Evolutionary conservation across 2,329 filamentous ascomycete species (phyloP), one percentile per base, ranked within the genome.

Genomic region (Epichloe hybrida): DNA sequence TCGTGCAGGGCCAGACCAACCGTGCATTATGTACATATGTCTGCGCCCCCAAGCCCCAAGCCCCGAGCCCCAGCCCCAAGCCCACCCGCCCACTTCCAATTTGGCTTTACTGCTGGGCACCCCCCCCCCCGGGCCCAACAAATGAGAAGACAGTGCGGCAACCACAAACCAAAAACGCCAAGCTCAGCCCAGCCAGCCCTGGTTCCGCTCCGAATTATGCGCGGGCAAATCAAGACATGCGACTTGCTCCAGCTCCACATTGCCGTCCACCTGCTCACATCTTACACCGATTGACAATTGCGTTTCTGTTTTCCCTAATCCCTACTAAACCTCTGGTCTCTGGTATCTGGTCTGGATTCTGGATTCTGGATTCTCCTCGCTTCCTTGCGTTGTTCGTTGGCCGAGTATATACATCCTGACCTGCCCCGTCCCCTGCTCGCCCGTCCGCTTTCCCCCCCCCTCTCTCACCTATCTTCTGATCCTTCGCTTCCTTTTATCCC

Each of bases 331-430:
- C 13, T 38, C 17, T 38, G 8, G 17, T 39, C 17, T 12, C 34
- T 44, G 21, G 21, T 23, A 17, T 17, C 17, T 17, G 17, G 17
- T 17, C 17, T 17, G 17, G 17, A 17, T 5, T 23, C 17, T 38
- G 4, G 12, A 39, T 12, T 11, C 27, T 15, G 36, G 15, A 0
- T 21, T 15, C 43, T 36, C 21, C 2, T 21, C 21, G n/a, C 43
- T 23, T 31, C 15, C 9, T 17, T 43, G 13, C 12, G 21, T 44
- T 20, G 3, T 23, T 15, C 20, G 15, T 42, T 12, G 9, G 20
- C 17, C 37, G 17, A 31, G 31, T 51, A 51, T 51, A 40, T 51
- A 48, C 46, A 48, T 49, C 7, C 46, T 35, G 36, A 34, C 40
- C 23, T 34, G 20, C 50, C 8, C 46, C 38, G 7, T 12, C 20